Base-by-base conservation (phyloP, 495 filamentous ascomycete genomes). In the Neurospora sp. region DNA sequence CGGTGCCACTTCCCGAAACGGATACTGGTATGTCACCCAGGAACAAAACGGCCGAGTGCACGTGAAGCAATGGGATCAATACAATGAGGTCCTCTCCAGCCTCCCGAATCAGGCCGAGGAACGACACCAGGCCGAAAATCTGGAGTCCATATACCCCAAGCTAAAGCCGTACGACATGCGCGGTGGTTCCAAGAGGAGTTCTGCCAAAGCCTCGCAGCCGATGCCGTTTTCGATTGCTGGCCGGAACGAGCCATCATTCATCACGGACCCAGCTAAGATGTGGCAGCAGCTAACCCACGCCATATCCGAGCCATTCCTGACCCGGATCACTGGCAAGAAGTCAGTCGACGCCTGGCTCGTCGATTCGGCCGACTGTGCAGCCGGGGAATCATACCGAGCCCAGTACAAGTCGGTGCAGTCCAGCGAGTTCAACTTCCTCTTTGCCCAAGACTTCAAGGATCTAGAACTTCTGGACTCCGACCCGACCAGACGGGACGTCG, bases 371-470 rank as follows among this genome's bases (percentile, higher is more conserved):
- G 84, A 85, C 71, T 69, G 71, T 34, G 79, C 81, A 0, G 77
- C 62, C 4, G 81, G 82, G 2, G 80, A 82, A 15, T 39, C 76
- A 36, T 77, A 81, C 6, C 77, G 82, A 36, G 86, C 24, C 36
- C 9, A 17, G 15, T 39, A 74, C 48, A 34, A 45, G 17, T 11
- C 69, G 5, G 45, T 39, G n/a, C 40, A 70, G 31, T 71, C 59
- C 36, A 73, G 70, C 66, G 77, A 81, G 21, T 82, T 91, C 5
- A 78, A 78, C 38, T 90, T 92, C 73, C 79, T 86, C 15, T 88
- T 90, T 70, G 75, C 87, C 69, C 83, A 88, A 73, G 36, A 85
- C 90, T 19, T 93, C 91, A 77, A 85, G 90, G 73, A 94, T 90
- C 17, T 92, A 45, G 89, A 87, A 59, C 90, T 92, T 8, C 85